These are phyloP conservation scores for Orbilia quercus DNA, from an alignment of 2,329 filamentous ascomycete species.

Conservation along the genomic window DNA sequence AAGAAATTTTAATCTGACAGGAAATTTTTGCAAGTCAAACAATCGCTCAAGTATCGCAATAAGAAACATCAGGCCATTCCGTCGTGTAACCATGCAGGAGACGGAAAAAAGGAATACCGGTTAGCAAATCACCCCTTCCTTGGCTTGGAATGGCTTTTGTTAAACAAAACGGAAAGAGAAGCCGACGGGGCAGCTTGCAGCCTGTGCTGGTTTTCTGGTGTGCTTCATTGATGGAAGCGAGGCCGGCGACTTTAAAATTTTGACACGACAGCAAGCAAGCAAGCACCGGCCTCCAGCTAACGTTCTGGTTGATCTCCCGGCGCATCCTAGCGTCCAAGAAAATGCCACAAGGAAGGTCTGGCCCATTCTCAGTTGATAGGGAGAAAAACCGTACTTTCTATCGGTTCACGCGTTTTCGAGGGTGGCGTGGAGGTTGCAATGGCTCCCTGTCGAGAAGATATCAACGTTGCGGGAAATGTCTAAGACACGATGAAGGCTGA, in stretches of 20 bases:
- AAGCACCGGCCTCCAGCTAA: slow-evolving; percentile 29
- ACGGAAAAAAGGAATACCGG: neutral
- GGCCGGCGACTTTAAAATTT: slow-evolving; percentile 19
- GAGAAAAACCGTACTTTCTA: neutral
- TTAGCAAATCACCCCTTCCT: slow-evolving; percentile 20
- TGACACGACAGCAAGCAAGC: too few species aligned
- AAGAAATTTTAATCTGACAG: too few species aligned
- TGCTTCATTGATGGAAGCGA: slow-evolving; percentile 45
- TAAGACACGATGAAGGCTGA: slow-evolving; percentile 35
- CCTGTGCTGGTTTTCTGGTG: slow-evolving; percentile 27
- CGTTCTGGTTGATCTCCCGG: slow-evolving; percentile 54
- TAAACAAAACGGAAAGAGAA: slow-evolving; percentile 42
- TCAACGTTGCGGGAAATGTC: slow-evolving; percentile 29
- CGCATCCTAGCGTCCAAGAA: slow-evolving; percentile 35
- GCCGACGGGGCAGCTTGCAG: slow-evolving; percentile 31
- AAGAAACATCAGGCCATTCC: slow-evolving; percentile 4
- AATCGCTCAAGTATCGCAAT: slow-evolving; percentile 1
- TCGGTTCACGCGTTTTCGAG: slow-evolving; percentile 1
- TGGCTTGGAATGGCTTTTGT: slow-evolving; percentile 36
- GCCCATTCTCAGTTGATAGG: slow-evolving; percentile 11
- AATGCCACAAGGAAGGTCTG: slow-evolving; percentile 19
- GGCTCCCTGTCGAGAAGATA: slow-evolving; percentile 6
- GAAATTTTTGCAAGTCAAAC: slow-evolving; percentile 32
- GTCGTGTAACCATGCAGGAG: slow-evolving; percentile 13
- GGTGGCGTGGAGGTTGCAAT: neutral